These are phyloP conservation scores for Yueomyces sinensis DNA, from an alignment of 805 yeast genomes.

Conservation along the genomic window DNA sequence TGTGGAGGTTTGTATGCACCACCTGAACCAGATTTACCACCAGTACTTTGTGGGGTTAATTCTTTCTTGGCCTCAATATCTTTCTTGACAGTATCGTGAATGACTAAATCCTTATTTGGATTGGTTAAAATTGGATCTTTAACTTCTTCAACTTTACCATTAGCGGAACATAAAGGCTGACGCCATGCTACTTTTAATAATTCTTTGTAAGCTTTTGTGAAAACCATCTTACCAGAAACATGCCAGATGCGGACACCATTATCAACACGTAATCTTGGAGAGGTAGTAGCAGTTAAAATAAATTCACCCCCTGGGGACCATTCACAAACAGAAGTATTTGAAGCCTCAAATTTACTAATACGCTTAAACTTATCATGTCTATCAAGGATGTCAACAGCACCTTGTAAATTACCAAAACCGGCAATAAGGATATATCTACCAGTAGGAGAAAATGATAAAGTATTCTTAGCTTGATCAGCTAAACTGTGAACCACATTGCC, in stretches of 20 bases:
- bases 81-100: slow-evolving; percentile 61
- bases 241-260: slow-evolving; percentile 93
- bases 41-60: slow-evolving; percentile 35
- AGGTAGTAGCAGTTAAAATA: slow-evolving; percentile 88
- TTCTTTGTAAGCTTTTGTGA: slow-evolving; percentile 68
- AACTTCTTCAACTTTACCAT: slow-evolving; percentile 8
- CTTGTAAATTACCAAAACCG: slow-evolving; percentile 97
- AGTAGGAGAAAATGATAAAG: slow-evolving; percentile 85
- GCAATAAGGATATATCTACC: slow-evolving; percentile 85
- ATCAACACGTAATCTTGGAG: slow-evolving; percentile 94
- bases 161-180: slow-evolving; percentile 29
- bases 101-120: slow-evolving; percentile 26
- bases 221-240: slow-evolving; percentile 70
- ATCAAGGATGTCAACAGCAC: slow-evolving; percentile 89
- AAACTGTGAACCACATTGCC: slow-evolving; percentile 77
- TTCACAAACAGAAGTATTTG: slow-evolving; percentile 91
- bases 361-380: slow-evolving; percentile 74
- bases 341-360: slow-evolving; percentile 72
- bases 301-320: slow-evolving; percentile 98
- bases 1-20: slow-evolving; percentile 98
- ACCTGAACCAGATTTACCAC: slow-evolving; percentile 7
- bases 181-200: slow-evolving; percentile 77
- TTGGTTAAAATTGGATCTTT: slow-evolving; percentile 7
- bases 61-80: slow-evolving; percentile 27
- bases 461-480: slow-evolving; percentile 81